Percentiles rank a stretch among this genome's conserved stretches.
phyloP scores from a whole-genome alignment of 2,329 filamentous ascomycete species.

The Pseudopyricularia cyperi region DNA sequence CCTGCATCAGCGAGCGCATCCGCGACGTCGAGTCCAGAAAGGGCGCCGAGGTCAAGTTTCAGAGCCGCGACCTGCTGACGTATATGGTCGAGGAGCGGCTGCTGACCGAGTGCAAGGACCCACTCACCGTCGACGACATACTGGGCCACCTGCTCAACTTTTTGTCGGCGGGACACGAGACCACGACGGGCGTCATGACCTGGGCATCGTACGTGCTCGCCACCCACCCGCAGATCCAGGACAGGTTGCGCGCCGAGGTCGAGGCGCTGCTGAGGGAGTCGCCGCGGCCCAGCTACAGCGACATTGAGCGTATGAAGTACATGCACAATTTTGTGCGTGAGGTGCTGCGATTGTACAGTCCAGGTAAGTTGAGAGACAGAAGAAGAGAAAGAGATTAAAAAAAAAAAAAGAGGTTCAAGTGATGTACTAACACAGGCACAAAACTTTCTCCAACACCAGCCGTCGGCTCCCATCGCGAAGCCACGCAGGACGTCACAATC shows the following conservation, averaged over 20 bases:
- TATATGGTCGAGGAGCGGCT: constrained; percentile 14
- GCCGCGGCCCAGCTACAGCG: constrained; percentile 4
- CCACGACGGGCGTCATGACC: constrained; percentile 16
- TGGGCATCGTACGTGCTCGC: constrained; percentile 20
- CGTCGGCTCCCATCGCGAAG: constrained; percentile 6
- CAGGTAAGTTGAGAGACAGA: constrained; percentile 11
- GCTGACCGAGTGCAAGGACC: constrained; percentile 3
- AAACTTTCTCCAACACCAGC: background rate
- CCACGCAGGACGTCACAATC: constrained; percentile 9
- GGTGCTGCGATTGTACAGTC: constrained; percentile 18
- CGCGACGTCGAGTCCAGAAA: constrained; percentile 17
- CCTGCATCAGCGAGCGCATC: constrained; percentile 16
- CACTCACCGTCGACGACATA: constrained; percentile 10
- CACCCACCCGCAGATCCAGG: constrained; percentile 16
- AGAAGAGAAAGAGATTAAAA: too few species aligned
- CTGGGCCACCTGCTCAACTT: constrained; percentile 14
- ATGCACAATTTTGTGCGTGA: constrained; percentile 22
- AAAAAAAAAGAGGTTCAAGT: too few species aligned
- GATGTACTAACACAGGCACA: background rate
- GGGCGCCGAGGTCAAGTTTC: constrained; percentile 12
- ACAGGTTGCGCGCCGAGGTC: constrained; percentile 20
- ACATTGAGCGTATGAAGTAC: constrained; percentile 14
- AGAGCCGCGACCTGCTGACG: constrained; percentile 11
- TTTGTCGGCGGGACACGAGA: constrained; percentile 19
- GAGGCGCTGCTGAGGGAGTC: constrained; percentile 22